Evolutionary conservation across 305 asterid genomes (phyloP).

Genomic region (Solanum hybrid): DNA sequence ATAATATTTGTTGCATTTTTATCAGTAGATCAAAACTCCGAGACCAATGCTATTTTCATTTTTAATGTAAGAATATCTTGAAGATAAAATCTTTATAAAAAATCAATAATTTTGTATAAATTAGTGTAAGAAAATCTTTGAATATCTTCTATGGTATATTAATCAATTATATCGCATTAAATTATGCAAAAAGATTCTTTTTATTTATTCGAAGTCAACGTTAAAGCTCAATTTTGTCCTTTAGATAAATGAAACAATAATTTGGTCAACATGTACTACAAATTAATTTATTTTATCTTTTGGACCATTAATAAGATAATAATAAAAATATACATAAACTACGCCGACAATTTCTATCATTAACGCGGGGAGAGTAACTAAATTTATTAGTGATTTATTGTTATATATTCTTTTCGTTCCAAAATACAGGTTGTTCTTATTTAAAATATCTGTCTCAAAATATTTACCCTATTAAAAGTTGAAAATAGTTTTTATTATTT

Average conservation of each 20-base stretch:
- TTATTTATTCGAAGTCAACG: background rate
- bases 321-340: background rate
- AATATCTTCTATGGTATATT: background rate
- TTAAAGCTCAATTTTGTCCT: background rate
- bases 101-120: background rate
- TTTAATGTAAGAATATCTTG: background rate
- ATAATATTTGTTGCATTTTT: background rate
- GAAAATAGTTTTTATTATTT: too few relatives aligned
- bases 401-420: background rate
- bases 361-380: background rate
- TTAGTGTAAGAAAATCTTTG: background rate
- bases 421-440: rapidly evolving
- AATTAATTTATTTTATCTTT: background rate
- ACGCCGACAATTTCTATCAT: background rate
- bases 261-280: background rate
- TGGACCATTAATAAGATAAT: background rate
- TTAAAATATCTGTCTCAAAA: too few relatives aligned
- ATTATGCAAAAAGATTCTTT: background rate
- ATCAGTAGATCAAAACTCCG: background rate
- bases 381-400: background rate
- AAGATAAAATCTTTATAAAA: background rate
- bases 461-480: too few relatives aligned
- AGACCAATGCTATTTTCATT: background rate
- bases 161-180: background rate
- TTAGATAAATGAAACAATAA: background rate